Base-by-base conservation (phyloP, 495 filamentous ascomycete species). In the Parathielavia appendiculata region DNA sequence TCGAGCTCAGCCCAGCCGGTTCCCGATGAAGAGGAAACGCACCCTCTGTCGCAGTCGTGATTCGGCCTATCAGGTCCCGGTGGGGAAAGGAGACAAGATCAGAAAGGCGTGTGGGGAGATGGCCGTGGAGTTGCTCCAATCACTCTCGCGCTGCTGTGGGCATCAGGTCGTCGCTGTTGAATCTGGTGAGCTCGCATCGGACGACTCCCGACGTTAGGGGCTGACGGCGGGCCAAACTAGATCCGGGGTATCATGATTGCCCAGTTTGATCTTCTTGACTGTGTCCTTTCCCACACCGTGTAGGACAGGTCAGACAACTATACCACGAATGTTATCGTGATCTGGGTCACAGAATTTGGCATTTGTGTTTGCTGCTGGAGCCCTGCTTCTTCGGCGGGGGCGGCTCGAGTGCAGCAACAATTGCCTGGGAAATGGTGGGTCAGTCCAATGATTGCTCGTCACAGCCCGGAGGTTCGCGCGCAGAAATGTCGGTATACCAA, bases 351-450 rank as follows among this genome's bases (percentile, higher is more conserved):
- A 84, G 76, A 65, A 84, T 69, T 44, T 71, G 62, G 71, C 81
- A 84, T 55, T 71, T 79, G 66, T 57, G 55, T 43, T 30, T 32
- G 19, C 13, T 30, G 48, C 36, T 71, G 63, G 26, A 30, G 56
- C 63, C 66, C 66, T 74, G 79, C 76, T 86, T 87, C 79, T 88
- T 90, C 54, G 82, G 82, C 36, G 81, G 77, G 10, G 90, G 87
- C n/a, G 90, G 90, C 71, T 95, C 90, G 43, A 95, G 81, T 4
- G 90, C 90, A 53, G 90, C 90, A 51, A 95, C 90, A 64, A 95
- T 95, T 19, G 90, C 90, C 90, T 95, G 54, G 26, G 51, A 35
- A 23, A 49, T 5, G 40, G 9, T 22, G 32, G 46, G 52, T 57
- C 40, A 55, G 41, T 41, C 13, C 16, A 52, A 17, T n/a, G 4